Evolutionary conservation across 495 filamentous ascomycete genomes (phyloP).

Genomic region (Penicillium maclennaniae): DNA sequence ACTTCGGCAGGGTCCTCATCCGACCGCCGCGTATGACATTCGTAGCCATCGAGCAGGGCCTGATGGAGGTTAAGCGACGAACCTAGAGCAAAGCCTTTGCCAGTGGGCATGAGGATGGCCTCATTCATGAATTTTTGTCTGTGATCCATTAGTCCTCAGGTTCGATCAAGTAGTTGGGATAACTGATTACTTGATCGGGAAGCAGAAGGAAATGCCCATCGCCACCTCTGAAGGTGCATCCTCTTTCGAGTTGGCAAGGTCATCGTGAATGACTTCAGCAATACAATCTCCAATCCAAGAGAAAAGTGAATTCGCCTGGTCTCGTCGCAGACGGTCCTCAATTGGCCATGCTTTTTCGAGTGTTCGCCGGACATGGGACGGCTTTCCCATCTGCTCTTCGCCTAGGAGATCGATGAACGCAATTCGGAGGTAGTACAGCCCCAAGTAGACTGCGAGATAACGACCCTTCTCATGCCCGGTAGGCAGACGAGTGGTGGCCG

Average conservation of each 20-base stretch:
- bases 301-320: conserved; percentile 65
- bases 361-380: conserved; percentile 46
- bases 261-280: conserved; percentile 57
- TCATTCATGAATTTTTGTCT: conserved; percentile 67
- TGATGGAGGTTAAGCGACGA: conserved; percentile 63
- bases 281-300: conserved; percentile 71
- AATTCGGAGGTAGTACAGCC: conserved; percentile 69
- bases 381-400: conserved; percentile 23
- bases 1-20: conserved; percentile 19
- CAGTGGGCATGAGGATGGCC: conserved; percentile 71
- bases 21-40: conserved; percentile 40
- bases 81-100: conserved; percentile 73
- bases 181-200: conserved; percentile 65
- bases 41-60: conserved; percentile 62
- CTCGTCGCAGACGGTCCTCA: conserved; percentile 63
- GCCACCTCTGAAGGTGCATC: conserved; percentile 48
- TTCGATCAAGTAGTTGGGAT: not conserved
- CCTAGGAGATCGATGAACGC: conserved; percentile 66
- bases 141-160: conserved; percentile 1
- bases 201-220: conserved; percentile 74
- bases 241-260: conserved; percentile 29
- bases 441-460: conserved; percentile 69
- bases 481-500: conserved; percentile 65
- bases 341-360: conserved; percentile 72
- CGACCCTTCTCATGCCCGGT: conserved; percentile 56